Evolutionary conservation across 2,329 filamentous ascomycete species (phyloP).

Genomic region (Gliomastix tumulicola): DNA sequence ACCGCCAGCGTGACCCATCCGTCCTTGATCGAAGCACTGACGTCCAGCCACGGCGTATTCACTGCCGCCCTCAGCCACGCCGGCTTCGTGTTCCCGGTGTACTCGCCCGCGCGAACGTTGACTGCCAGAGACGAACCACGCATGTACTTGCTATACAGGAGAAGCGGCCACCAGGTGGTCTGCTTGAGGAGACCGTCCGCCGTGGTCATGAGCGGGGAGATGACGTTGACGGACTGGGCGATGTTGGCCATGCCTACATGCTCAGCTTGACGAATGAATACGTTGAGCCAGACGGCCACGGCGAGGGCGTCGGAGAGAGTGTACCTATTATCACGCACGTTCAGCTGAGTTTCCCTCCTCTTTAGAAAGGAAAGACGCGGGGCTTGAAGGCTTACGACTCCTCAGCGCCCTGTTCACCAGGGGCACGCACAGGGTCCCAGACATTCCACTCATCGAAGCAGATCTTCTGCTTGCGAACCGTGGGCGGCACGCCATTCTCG

Average conservation of each 20-base stretch:
- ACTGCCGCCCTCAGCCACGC: slow-evolving; percentile 58
- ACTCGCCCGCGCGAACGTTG: slow-evolving; percentile 57
- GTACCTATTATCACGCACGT: too few relatives aligned
- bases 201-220: slow-evolving; percentile 68
- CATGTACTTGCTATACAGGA: slow-evolving; percentile 60
- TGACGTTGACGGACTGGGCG: slow-evolving; percentile 72
- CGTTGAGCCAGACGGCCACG: slow-evolving; percentile 70
- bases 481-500: slow-evolving; percentile 54
- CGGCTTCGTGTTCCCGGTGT: slow-evolving; percentile 60
- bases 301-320: slow-evolving; percentile 69
- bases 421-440: slow-evolving; percentile 67
- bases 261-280: slow-evolving; percentile 65
- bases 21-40: slow-evolving; percentile 51
- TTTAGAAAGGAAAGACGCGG: too few relatives aligned
- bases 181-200: slow-evolving; percentile 58
- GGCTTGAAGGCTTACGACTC: slow-evolving; percentile 47
- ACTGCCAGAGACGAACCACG: slow-evolving; percentile 61
- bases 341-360: too few relatives aligned
- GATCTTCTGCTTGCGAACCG: slow-evolving; percentile 59
- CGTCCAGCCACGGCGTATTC: slow-evolving; percentile 65
- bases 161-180: slow-evolving; percentile 68
- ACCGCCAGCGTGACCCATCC: slow-evolving; percentile 62
- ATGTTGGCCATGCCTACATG: slow-evolving; percentile 74
- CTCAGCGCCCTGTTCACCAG: slow-evolving; percentile 65
- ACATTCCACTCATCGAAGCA: slow-evolving; percentile 87